Evolutionary conservation across 2,329 filamentous ascomycete genomes (phyloP), one percentile per base, ranked within the genome.

Genomic region (Didymella lethalis): DNA sequence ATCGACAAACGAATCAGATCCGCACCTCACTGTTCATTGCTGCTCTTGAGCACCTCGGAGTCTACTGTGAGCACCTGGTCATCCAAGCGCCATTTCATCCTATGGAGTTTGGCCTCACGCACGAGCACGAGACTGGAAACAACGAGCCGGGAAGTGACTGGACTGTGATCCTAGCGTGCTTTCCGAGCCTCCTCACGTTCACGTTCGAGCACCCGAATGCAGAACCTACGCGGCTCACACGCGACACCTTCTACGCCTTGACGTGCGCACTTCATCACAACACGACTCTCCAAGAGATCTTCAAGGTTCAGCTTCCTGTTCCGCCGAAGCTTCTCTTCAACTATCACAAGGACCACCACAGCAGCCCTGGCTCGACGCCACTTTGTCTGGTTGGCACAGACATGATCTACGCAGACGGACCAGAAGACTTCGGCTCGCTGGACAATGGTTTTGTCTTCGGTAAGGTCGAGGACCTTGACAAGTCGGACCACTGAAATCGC

Each of bases 121-220:
- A 63, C 47, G 51, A 57, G 14, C 44, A 52, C 7, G 63, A 63
- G 41, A 11, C 7, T 2, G 54, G 23, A 7, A 49, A 61, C n/a
- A 29, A 62, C 18, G 47, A 41, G 25, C 46, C 56, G 12, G 54
- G 48, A 6, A 64, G 61, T 25, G 66, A 66, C 47, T 68, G 68
- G 65, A 41, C 54, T 4, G 34, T 29, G 26, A 57, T 70, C 18
- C 41, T 70, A 25, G 43, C 44, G 10, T 63, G 52, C 48, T 56
- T 68, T 28, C 64, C 62, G 4, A 61, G 63, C n/a, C 46, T 70
- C 25, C 44, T 54, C 25, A 31, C 46, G 2, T 32, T 70, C 7
- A 57, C 48, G 1, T 65, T 66, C 45, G 31, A 64, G 5, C 55
- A 63, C 29, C 55, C 52, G 2, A 14, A 26, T 1, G 20, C 59